Percentiles rank a stretch among this genome's conserved stretches.
These are phyloP conservation scores for Peniophora sp. DNA, from an alignment of 1,284 basidiomycete genomes.

Conservation along the genomic window DNA sequence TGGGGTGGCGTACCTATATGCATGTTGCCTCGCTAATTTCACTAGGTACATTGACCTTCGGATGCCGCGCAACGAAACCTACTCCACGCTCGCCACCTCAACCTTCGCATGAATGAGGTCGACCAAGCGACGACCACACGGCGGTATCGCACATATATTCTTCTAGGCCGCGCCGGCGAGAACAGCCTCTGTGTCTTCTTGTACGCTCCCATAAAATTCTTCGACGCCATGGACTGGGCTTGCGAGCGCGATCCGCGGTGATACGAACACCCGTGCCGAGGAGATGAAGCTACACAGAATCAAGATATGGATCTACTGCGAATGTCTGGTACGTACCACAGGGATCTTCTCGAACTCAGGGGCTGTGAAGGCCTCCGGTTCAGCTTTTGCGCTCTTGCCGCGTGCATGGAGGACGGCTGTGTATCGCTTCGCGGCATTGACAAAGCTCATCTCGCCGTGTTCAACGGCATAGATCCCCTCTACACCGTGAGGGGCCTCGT, in stretches of 20 bases:
- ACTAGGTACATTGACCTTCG: too few relatives aligned
- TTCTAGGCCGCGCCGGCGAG: too few relatives aligned
- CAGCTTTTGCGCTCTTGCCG: constrained; percentile 13
- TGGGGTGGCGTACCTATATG: too few relatives aligned
- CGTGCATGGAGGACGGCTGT: constrained; percentile 37
- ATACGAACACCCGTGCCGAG: constrained; percentile 48
- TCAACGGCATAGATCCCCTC: constrained; percentile 17
- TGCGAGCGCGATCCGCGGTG: constrained; percentile 36
- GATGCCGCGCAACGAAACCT: too few relatives aligned
- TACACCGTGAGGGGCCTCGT: constrained; percentile 11
- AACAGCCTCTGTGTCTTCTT: constrained; percentile 18
- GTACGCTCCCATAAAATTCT: constrained; percentile 29
- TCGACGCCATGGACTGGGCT: constrained; percentile 32
- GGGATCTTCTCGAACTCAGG: constrained; percentile 7
- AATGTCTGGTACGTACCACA: too few relatives aligned
- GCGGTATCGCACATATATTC: too few relatives aligned
- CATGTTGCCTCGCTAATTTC: too few relatives aligned
- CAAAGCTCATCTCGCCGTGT: constrained; percentile 21
- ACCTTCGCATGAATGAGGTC: too few relatives aligned
- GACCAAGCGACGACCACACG: too few relatives aligned
- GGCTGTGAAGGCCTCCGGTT: constrained; percentile 10
- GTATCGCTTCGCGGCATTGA: constrained; percentile 28
- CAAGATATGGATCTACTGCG: too few relatives aligned
- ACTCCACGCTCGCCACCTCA: too few relatives aligned
- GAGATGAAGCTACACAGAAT: not conserved